Evolutionary conservation across 2,329 filamentous ascomycete species (phyloP).

Genomic region (Arthrobotrys sinensis): DNA sequence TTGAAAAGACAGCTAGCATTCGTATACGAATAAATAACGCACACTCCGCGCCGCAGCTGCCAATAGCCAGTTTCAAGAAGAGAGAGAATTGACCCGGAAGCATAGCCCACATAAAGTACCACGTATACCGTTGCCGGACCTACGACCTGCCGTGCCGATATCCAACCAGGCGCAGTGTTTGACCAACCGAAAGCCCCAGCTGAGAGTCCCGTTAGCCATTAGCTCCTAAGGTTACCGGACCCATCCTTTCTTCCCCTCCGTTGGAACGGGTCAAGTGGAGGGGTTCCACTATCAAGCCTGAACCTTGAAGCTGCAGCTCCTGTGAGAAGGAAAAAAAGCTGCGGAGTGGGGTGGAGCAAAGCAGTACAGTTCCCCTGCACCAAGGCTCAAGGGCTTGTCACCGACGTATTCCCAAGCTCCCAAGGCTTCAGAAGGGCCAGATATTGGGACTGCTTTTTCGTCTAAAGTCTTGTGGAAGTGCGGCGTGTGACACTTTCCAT

Average conservation of each 20-base stretch:
- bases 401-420: constrained; percentile 30
- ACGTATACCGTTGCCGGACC: constrained; percentile 24
- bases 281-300: constrained; percentile 37
- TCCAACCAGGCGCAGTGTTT: constrained; percentile 37
- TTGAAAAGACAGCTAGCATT: constrained; percentile 6
- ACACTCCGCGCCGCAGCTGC: constrained; percentile 28
- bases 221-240: constrained; percentile 21
- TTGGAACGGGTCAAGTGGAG: constrained; percentile 55
- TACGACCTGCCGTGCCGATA: constrained; percentile 27
- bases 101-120: constrained; percentile 1
- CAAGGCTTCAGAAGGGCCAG: constrained; percentile 44
- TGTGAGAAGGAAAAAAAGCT: constrained; percentile 24
- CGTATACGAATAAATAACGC: constrained; percentile 54
- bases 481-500: constrained; percentile 44
- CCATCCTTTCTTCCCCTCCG: constrained; percentile 29
- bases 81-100: constrained; percentile 32
- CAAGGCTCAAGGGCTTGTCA: constrained; percentile 52
- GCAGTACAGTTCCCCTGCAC: constrained; percentile 20
- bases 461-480: constrained; percentile 41
- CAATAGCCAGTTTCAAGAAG: constrained; percentile 53
- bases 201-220: constrained; percentile 11
- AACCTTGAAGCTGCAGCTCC: constrained; percentile 34
- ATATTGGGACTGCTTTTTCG: constrained; percentile 42
- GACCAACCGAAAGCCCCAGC: constrained; percentile 31
- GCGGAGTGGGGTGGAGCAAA: constrained; percentile 7